Base-by-base conservation (phyloP, 345 rosid species). In the Populus ilicifolia region DNA sequence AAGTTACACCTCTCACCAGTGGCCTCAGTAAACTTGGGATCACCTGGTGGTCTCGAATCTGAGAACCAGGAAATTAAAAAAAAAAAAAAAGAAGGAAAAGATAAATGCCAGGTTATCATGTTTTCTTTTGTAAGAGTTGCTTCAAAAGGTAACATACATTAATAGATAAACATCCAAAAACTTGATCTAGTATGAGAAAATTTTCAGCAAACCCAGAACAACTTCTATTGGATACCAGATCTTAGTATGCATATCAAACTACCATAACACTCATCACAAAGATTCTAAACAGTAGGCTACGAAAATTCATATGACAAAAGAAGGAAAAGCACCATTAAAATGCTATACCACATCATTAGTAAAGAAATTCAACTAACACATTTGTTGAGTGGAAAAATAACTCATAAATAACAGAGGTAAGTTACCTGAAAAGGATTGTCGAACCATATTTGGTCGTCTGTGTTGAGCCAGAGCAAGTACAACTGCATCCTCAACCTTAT, bases 401-500 rank as follows among this genome's bases (percentile, higher is more conserved):
- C 25, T 18, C 65, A 36, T 8, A 29, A 16, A 63, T 20, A 74
- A 50, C 4, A 69, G 23, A 21, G 8, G 8, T 8, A 43, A 77
- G 69, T 80, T 81, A 88, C 91, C 91, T 33, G 88, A 82, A 79
- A 84, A 30, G 61, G 88, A 84, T 78, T 87, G 88, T 61, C 82
- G 85, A 85, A 86, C 81, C 76, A 84, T 75, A 85, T 87, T 85
- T 56, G 94, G 88, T 69, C 89, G 83, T 82, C 91, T 91, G 66
- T 80, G 83, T 74, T 75, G 91, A 2, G 91, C 87, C 72, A 92
- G 78, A 74, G 94, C 93, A 77, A 92, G 94, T 39, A 87, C 80
- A 70, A 94, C 92, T 8, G 99, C 97, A 79, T 96, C 97, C 80
- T 94, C 99, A 80, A 96, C 91, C 98, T 96, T 81, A 59, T 82